phyloP scores from a whole-genome alignment of 345 rosid genomes.

The Eucalyptus decipiens region DNA sequence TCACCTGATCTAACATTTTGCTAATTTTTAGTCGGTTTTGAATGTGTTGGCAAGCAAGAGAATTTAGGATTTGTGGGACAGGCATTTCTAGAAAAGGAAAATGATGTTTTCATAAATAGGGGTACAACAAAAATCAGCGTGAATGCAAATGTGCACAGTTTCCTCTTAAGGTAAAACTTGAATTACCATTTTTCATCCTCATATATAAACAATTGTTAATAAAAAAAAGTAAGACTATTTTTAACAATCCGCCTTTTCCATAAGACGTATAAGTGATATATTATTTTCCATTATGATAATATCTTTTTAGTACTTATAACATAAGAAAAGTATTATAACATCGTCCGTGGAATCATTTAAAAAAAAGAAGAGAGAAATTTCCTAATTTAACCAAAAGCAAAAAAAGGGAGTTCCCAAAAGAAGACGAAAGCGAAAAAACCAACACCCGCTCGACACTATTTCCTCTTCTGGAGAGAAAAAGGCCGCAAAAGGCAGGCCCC shows the following conservation, averaged over 20 bases:
- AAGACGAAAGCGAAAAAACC: not conserved
- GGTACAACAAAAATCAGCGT: not conserved
- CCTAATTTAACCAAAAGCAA: not conserved
- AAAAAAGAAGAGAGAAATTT: not conserved
- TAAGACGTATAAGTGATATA: not conserved
- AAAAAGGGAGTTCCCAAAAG: not conserved
- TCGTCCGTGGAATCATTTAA: not conserved
- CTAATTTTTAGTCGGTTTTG: no score
- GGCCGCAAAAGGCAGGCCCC: not conserved
- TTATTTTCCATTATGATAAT: not conserved
- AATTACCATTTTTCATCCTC: fast-evolving
- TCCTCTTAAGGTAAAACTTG: fast-evolving
- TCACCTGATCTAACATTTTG: not conserved
- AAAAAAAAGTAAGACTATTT: not conserved
- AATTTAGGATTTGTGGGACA: fast-evolving
- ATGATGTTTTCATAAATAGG: not conserved
- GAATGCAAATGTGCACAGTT: not conserved
- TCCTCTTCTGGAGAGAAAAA: not conserved
- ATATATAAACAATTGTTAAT: not conserved
- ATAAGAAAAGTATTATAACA: not conserved
- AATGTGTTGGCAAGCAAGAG: not conserved
- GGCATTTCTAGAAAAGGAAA: not conserved
- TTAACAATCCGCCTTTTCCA: fast-evolving
- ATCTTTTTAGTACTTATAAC: not conserved
- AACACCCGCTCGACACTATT: not conserved